Percentiles rank a stretch among this genome's conserved stretches.
These are phyloP conservation scores for Turnera subulata DNA, from an alignment of 345 rosid genomes.

Conservation along the genomic window DNA sequence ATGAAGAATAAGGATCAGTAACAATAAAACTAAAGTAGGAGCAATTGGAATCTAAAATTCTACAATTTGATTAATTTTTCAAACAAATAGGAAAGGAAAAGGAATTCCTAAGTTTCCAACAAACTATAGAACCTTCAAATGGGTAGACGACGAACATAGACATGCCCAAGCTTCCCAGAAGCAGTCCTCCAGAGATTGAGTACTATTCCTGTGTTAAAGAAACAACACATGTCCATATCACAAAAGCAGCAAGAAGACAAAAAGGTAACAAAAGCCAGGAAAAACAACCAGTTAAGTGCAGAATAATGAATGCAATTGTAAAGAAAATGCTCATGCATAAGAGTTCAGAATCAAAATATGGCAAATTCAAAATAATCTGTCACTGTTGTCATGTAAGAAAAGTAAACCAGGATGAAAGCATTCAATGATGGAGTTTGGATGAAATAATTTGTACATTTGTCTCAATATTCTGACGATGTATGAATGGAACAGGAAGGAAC, in stretches of 20 bases:
- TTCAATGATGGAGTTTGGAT: not conserved
- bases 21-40: too few species aligned
- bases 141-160: conserved; percentile 85
- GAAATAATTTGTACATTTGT: not conserved
- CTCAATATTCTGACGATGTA: not conserved
- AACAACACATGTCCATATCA: conserved; percentile 11
- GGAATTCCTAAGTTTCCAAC: conserved; percentile 5
- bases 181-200: conserved; percentile 78
- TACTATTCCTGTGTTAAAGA: conserved; percentile 46
- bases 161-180: conserved; percentile 99
- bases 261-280: not conserved
- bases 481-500: not conserved
- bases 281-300: not conserved
- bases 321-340: too few species aligned
- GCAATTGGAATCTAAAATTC: too few species aligned
- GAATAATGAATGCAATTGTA: not conserved
- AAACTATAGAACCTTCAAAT: conserved; percentile 52
- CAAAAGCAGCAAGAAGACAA: conserved; percentile 4
- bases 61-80: too few species aligned
- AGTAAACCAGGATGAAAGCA: not conserved
- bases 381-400: not conserved
- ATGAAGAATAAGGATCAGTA: too few species aligned
- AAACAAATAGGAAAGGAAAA: too few species aligned
- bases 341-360: too few species aligned
- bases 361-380: too few species aligned